Base-by-base conservation (phyloP, 2,329 filamentous ascomycete genomes). In the Alternaria brassicae region DNA sequence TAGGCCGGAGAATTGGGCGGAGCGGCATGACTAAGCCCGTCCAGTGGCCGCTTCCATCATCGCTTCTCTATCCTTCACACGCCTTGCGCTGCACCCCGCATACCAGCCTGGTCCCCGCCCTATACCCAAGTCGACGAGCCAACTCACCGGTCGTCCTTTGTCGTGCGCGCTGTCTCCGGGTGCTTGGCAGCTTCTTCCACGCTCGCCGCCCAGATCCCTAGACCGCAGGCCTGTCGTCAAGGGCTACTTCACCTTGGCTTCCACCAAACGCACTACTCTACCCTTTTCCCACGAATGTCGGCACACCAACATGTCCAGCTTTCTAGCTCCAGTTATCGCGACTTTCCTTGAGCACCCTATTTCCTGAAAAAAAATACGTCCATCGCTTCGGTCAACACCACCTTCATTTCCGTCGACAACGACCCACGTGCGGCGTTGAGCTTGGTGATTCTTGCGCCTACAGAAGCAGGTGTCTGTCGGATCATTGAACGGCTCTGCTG, bases 281-380 rank as follows among this genome's bases (percentile, higher is more conserved):
- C 64, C 47, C 53, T 40, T 57, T 56, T 34, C 56, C 56, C 60
- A 57, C 72, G 72, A 76, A 82, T 82, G 81, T 81, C 80, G 77
- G 72, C 74, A 71, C 70, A 78, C 79, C 80, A 83, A 74, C 76
- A 83, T 83, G 81, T 81, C 78, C 80, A 81, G 73, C 75, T 76
- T 71, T 75, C 74, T 78, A 77, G 79, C 78, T 72, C 68, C 78
- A 75, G 73, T 75, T 72, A 78, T 78, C 76, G 79, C 77, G 70
- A 81, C 73, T 79, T 79, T 82, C 82, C 81, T 84, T 83, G 81
- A 83, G 79, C 79, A 81, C 74, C 80, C 81, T 63, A 78, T 77
- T 78, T 79, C 77, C 72, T 78, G 77, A 78, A 72, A 74, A 66
- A 52, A 59, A 37, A 17, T 59, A 63, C 62, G 61, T 70, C 66